Evolutionary conservation across 2,329 filamentous ascomycete genomes (phyloP), one percentile per base, ranked within the genome.

Genomic region (Talaromyces atroroseus): DNA sequence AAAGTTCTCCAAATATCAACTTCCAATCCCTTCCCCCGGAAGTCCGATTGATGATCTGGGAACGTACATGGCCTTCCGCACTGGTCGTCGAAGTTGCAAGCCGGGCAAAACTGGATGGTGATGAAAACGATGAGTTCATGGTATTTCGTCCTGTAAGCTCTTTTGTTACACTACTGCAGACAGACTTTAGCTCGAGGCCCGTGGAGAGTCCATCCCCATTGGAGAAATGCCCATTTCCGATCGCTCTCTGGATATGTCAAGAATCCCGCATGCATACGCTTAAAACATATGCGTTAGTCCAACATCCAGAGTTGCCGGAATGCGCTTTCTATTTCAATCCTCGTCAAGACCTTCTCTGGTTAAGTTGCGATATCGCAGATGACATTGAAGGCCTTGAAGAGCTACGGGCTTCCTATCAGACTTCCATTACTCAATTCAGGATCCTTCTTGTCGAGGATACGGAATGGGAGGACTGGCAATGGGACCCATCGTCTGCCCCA

Each of bases 291-390:
- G n/a, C n/a, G 2, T 50, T 50, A n/a, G 6, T 50, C 10, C 26
- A 50, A 50, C n/a, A 50, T 50, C 34, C n/a, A 40, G 34, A 50
- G 24, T 50, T 50, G 23, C 12, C 23, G 40, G 49, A 50, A 50
- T 50, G n/a, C 16, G 5, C 20, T 50, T 50, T 40, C 34, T 50
- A 50, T n/a, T 50, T 50, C 23, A 50, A 50, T 50, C 12, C n/a
- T 8, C 12, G n/a, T 29, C n/a, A 50, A 50, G 5, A 50, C 21
- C 12, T 50, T 50, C 18, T 50, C 7, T 50, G n/a, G 14, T 50
- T 50, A 50, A 50, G 21, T 50, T 1, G 5, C 23, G 10, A 50
- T 50, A 40, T 50, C 6, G 7, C 16, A 40, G 38, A 18, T n/a
- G 10, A 50, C 14, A 40, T 23, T 24, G n/a, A 50, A 40, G 1